A percentile compares a stretch with the other conserved stretches of the same genome.
phyloP scores from a whole-genome alignment of 2,329 filamentous ascomycete species.

The Ascochyta fabae region DNA sequence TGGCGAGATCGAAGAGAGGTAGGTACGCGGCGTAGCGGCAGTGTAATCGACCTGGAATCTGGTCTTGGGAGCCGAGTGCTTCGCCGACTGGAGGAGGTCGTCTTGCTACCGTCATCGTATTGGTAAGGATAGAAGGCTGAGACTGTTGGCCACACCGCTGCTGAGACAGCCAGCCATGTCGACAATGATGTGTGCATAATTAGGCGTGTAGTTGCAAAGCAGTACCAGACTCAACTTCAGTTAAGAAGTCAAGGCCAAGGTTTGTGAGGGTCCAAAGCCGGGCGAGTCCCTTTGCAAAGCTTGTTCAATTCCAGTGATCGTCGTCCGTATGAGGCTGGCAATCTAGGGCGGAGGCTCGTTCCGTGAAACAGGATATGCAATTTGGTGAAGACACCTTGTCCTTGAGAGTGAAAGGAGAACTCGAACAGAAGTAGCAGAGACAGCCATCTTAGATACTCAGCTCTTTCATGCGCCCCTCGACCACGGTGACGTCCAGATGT shows the following conservation, averaged over 20 bases:
- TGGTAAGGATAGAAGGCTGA: conserved; percentile 48
- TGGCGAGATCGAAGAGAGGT: conserved; percentile 49
- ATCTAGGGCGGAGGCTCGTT: conserved; percentile 8
- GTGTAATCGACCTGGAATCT: conserved; percentile 22
- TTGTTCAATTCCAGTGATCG: conserved; percentile 1
- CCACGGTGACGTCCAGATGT: conserved; percentile 9
- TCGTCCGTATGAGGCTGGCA: conserved; percentile 3
- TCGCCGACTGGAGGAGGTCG: conserved; percentile 16
- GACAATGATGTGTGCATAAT: conserved; percentile 37
- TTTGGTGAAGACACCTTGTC: neutral
- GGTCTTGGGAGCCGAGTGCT: conserved; percentile 5
- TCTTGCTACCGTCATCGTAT: conserved; percentile 20
- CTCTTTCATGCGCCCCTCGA: conserved; percentile 7
- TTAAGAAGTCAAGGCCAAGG: conserved; percentile 10
- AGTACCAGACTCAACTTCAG: conserved; percentile 2
- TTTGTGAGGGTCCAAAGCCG: neutral
- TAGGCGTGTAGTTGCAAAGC: neutral
- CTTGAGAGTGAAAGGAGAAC: neutral
- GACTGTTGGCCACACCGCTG: conserved; percentile 33
- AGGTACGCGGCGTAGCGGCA: conserved; percentile 41
- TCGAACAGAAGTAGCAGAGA: neutral
- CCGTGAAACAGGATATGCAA: neutral
- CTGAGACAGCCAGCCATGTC: conserved; percentile 32
- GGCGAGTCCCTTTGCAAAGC: neutral
- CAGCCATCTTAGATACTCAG: conserved; percentile 2